Evolutionary conservation across 1,284 basidiomycete genomes (phyloP), one percentile per base, ranked within the genome.

Genomic region (Inonotus hispidus): DNA sequence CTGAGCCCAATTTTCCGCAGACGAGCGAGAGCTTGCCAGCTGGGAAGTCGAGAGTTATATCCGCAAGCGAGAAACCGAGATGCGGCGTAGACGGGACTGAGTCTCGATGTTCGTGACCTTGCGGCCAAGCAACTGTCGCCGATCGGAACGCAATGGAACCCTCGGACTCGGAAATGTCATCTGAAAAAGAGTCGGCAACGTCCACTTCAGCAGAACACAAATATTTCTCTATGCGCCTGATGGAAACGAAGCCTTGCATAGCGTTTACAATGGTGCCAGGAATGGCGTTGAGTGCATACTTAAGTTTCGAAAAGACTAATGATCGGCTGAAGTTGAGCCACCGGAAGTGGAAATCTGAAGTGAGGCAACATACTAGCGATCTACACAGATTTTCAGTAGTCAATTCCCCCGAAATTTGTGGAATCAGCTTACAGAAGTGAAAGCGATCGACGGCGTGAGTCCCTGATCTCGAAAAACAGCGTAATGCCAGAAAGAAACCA

Each of bases 151-250:
- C 80, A 63, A 97, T 88, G 0, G 74, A 79, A 54, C 80, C 76
- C 1, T 79, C 76, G 19, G 41, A 32, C 63, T 84, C 80, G n/a
- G n/a, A n/a, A n/a, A n/a, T n/a, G 32, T 79, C 72, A 16, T 78
- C 73, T n/a, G n/a, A n/a, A 10, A 89, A 72, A 8, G 84, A 81
- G 16, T 79, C 78, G 4, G 87, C 84, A 0, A 77, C 70, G 0
- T 78, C 71, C 14, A 94, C 84, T 72, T 95, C 93, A 1, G 81
- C 80, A 6, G 82, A 80, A 53, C 83, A 77, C 43, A 95, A 81
- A 72, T 93, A 96, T 71, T 92, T 93, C 71, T 96, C 93, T 64
- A 97, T 95, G 53, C 94, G 90, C 13, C 90, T 85, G 52, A 95
- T 79, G 2, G 93, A 95, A 23, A 96, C 92, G 57, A 93, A 81